Evolutionary conservation across 805 yeast species (phyloP), one percentile per base, ranked within the genome.

Genomic region (Saccharomyces paradoxus): DNA sequence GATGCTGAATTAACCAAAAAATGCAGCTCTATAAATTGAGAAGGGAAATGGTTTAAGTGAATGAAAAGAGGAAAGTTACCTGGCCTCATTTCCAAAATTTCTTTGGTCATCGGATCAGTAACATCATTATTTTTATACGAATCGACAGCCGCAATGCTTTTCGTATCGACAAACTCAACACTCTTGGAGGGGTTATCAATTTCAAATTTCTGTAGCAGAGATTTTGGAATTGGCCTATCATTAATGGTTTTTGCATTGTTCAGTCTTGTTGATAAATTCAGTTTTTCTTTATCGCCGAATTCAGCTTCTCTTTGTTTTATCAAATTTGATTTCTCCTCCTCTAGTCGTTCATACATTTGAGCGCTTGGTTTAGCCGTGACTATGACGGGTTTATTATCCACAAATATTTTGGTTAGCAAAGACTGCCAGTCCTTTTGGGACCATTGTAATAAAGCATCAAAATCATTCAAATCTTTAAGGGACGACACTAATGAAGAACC

Each of bases 21-120:
- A 55, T 83, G 81, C 22, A 90, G 75, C 13, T 86, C 81, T 37
- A 88, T 81, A 66, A 92, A 94, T 63, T 87, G 84, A 1, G 97
- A 87, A 53, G 83, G 79, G 64, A 81, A 85, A 58, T 85, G 81
- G 69, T 94, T 97, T 61, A 87, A 78, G 65, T 89, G 94, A 51
- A 91, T 66, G 57, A 82, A 83, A 41, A 91, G 68, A 4, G 91
- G 89, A 57, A 86, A 77, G 51, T 77, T 74, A 1, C 60, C 52
- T 29, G 85, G 83, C 58, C 69, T 68, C 10, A 65, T 59, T 1
- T 56, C 44, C 7, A 71, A 12, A 14, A 74, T 50, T 46, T 60
- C 57, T 26, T 61, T 46, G 1, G 70, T 67, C 21, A 69, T 53
- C 0, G 69, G 68, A 21, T 65, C 62, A 21, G 63, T 49, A 48